These are phyloP conservation scores for Colletotrichum liaoningense DNA, from an alignment of 2,329 filamentous ascomycete genomes.

Conservation along the genomic window DNA sequence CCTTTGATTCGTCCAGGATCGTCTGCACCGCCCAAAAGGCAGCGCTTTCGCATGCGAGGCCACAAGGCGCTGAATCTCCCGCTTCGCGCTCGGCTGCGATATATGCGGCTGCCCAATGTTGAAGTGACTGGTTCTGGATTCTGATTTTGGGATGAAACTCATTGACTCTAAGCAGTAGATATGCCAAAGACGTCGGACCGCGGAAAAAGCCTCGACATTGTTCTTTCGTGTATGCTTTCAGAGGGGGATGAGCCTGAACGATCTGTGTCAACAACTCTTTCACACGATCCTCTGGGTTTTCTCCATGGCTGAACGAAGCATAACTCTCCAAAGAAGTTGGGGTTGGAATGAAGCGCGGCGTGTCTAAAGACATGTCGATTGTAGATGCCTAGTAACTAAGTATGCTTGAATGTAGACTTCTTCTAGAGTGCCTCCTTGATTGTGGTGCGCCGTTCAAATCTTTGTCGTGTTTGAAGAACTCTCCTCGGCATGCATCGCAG, in stretches of 20 bases:
- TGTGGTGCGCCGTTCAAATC: neutral
- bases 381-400: neutral
- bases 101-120: slow-evolving; percentile 60
- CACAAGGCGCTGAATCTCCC: slow-evolving; percentile 59
- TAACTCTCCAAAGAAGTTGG: rapidly evolving
- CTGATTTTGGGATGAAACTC: slow-evolving; percentile 53
- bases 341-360: slow-evolving; percentile 1
- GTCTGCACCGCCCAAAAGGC: slow-evolving; percentile 57
- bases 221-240: slow-evolving; percentile 45
- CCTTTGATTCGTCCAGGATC: slow-evolving; percentile 52
- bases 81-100: slow-evolving; percentile 49
- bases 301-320: neutral
- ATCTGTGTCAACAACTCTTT: slow-evolving; percentile 36
- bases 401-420: neutral
- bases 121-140: slow-evolving; percentile 52
- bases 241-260: slow-evolving; percentile 49
- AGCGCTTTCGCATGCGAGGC: slow-evolving; percentile 61
- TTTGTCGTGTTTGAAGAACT: neutral
- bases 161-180: slow-evolving; percentile 63
- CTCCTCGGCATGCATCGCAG: neutral
- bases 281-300: neutral
- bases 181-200: slow-evolving; percentile 66
- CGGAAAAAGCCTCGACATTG: slow-evolving; percentile 60
- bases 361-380: neutral
- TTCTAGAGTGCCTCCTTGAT: neutral